Evolutionary conservation across 2,329 filamentous ascomycete genomes (phyloP).

Genomic region (Arthroderma sp.): DNA sequence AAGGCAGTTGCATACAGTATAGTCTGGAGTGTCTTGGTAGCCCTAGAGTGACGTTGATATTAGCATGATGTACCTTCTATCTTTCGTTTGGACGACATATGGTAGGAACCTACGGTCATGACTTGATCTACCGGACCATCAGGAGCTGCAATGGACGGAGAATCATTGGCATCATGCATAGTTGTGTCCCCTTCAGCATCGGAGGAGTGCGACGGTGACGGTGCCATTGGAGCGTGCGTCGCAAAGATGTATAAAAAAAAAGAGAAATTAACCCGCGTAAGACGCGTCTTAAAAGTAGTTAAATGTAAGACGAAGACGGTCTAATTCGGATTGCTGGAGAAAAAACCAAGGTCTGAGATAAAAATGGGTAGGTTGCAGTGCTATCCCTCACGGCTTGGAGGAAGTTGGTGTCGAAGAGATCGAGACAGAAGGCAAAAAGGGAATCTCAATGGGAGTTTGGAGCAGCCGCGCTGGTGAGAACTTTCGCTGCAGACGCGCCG

Average conservation of each 20-base stretch:
- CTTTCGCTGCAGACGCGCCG: conserved; percentile 19
- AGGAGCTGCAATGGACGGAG: conserved; percentile 22
- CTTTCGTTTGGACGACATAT: background rate
- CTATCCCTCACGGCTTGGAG: background rate
- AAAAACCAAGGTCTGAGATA: background rate
- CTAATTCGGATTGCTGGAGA: too few species aligned
- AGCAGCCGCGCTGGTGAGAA: conserved; percentile 5
- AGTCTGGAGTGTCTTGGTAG: conserved; percentile 48
- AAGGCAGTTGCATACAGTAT: conserved; percentile 35
- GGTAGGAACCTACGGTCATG: conserved; percentile 20
- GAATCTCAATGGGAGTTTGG: conserved; percentile 2
- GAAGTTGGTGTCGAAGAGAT: background rate
- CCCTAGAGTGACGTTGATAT: conserved; percentile 21
- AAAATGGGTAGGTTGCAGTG: background rate
- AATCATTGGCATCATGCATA: conserved; percentile 32
- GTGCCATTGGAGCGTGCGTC: conserved; percentile 25
- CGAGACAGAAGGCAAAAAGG: conserved; percentile 5
- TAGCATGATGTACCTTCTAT: conserved; percentile 2
- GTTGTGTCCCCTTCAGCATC: conserved; percentile 34
- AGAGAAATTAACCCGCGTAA: too few species aligned
- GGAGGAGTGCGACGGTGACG: conserved; percentile 22
- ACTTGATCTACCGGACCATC: conserved; percentile 26
- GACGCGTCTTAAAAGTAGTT: too few species aligned
- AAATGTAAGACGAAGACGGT: too few species aligned
- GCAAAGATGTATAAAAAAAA: background rate